Evolutionary conservation across 2,329 filamentous ascomycete genomes (phyloP).

Genomic region (Alternaria incomplexa): DNA sequence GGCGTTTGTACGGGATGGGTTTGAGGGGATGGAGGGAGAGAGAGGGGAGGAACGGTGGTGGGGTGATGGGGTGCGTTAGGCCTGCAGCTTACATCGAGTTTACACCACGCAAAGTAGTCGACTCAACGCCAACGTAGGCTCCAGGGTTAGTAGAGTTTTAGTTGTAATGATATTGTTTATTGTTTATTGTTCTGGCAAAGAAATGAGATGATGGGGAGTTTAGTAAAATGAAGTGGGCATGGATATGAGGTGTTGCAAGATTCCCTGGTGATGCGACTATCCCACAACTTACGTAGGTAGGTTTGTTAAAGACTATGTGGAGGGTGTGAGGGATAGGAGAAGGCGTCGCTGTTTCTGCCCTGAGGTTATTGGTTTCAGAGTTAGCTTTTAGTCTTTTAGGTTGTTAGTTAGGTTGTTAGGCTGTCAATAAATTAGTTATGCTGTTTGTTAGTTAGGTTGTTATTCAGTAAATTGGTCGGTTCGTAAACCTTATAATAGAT

Average conservation of each 20-base stretch:
- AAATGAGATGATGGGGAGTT: neutral
- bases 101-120: neutral
- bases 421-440: neutral
- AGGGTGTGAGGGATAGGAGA: neutral
- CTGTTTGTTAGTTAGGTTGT: neutral
- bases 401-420: neutral
- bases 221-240: neutral
- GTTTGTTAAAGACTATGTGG: accelerated
- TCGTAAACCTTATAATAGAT: neutral
- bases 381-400: neutral
- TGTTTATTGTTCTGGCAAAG: neutral
- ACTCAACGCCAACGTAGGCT: neutral
- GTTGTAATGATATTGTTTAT: neutral
- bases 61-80: neutral
- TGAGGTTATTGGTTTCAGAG: neutral
- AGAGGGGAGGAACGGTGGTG: neutral
- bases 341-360: neutral
- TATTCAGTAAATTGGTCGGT: neutral
- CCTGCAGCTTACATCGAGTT: neutral
- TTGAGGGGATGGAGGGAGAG: too few species aligned
- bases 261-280: accelerated
- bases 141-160: neutral
- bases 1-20: too few species aligned
- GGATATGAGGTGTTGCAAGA: neutral
- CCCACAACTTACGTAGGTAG: neutral